Base-by-base conservation (phyloP, 345 rosid genomes). In the Syzygium aromaticum region DNA sequence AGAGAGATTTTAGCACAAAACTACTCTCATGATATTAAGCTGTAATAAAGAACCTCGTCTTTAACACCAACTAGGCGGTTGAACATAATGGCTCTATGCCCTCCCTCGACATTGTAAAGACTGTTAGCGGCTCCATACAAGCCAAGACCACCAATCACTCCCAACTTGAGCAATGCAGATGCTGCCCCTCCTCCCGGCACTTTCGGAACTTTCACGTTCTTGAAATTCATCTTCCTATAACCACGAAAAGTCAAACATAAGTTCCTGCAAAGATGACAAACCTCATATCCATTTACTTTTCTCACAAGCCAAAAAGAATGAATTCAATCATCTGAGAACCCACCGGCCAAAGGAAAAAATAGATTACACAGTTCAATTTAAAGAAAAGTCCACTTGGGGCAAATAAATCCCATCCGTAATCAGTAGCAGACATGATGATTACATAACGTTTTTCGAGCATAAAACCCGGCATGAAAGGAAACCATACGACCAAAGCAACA, bases 31-130 rank as follows among this genome's bases (percentile, higher is more conserved):
- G 4, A 38, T 5, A 21, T 12, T 52, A 52, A 12, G 11, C 77
- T 27, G 63, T 7, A 8, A 27, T 16, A 38, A 38, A 30, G 43
- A 84, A 94, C 95, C 97, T 94, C 87, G 27, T 95, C 95, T 90
- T 95, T 95, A 53, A 95, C 83, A 51, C 97, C 95, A 59, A 53
- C 27, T 38, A 95, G 1, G 33, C 96, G 94, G 87, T 95, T 95
- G 90, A 94, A 95, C 88, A 95, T 84, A 80, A 95, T 92, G 5
- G 97, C 97, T 38, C 97, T 91, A 87, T 95, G 95, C 77, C 96
- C 96, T 86, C 96, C 97, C 21, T 95, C 95, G 84, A 95, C 95
- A 77, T 95, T 95, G 93, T 95, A 95, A 86, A 95, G 95, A 88
- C 93, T 93, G 87, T 93, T 94, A 21, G 92, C 86, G 64, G 91